These are phyloP conservation scores for Lobosporangium transversale DNA, from an alignment of 192 early-diverging fungal species.

Conservation along the genomic window DNA sequence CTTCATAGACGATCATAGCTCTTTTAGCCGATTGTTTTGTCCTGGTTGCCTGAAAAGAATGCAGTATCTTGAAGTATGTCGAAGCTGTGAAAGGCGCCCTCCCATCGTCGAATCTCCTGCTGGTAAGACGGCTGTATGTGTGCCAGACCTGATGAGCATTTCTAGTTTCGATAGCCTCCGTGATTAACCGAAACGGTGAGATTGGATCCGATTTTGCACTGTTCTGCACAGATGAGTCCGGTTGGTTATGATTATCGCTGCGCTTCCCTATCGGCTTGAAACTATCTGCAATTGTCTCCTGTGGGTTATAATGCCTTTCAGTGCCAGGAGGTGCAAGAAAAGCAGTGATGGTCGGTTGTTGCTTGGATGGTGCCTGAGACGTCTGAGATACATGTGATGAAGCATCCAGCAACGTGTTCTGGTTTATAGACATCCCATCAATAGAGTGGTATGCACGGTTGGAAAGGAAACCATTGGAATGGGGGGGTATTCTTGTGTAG, in stretches of 20 bases:
- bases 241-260: not conserved
- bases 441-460: not conserved
- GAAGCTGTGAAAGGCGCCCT: not conserved
- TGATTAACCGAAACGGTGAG: slow-evolving; percentile 9
- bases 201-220: not conserved
- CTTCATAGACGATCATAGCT: slow-evolving; percentile 30
- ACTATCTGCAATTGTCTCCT: slow-evolving; percentile 48
- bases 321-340: slow-evolving; percentile 40
- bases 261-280: slow-evolving; percentile 1
- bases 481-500: not conserved
- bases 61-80: slow-evolving; percentile 25
- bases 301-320: slow-evolving; percentile 27
- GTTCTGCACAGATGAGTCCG: not conserved
- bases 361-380: not conserved
- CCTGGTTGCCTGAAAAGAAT: slow-evolving; percentile 19
- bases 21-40: slow-evolving; percentile 9
- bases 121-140: slow-evolving; percentile 14
- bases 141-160: slow-evolving; percentile 40
- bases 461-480: not conserved
- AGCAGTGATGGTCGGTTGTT: slow-evolving; percentile 3
- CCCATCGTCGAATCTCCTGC: not conserved
- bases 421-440: not conserved
- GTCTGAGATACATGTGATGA: not conserved
- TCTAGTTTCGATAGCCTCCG: slow-evolving; percentile 18
- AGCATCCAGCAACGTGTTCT: not conserved